Percentiles rank a stretch among this genome's conserved stretches.
These are phyloP conservation scores for Nepenthes gracilis DNA, from an alignment of 148 eudicot genomes.

Conservation along the genomic window DNA sequence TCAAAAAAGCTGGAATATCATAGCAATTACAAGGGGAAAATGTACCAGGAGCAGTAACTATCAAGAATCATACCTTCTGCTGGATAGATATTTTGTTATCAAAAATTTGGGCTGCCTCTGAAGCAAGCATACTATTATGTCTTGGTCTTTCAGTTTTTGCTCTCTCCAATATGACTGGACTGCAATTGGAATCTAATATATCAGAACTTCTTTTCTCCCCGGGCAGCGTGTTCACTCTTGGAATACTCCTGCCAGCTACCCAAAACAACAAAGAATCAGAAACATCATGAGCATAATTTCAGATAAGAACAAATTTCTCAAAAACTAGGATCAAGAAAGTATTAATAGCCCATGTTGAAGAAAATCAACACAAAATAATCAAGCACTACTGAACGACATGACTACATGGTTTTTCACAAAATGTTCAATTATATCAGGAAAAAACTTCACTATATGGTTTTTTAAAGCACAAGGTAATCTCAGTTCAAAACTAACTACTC, in stretches of 20 bases:
- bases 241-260: constrained; percentile 19
- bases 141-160: constrained; percentile 71
- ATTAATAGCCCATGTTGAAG: background rate
- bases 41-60: too few relatives aligned
- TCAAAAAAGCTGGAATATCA: too few relatives aligned
- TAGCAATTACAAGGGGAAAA: too few relatives aligned
- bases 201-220: constrained; percentile 25
- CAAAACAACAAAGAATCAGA: background rate
- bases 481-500: too few relatives aligned
- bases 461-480: too few relatives aligned
- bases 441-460: too few relatives aligned
- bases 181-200: constrained; percentile 23
- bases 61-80: constrained; percentile 44
- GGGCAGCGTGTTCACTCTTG: constrained; percentile 60
- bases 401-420: too few relatives aligned
- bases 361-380: background rate
- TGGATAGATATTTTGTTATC: constrained; percentile 58
- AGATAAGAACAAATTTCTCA: background rate
- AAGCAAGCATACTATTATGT: constrained; percentile 36
- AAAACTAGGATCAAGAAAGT: background rate
- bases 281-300: background rate
- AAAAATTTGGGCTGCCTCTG: constrained; percentile 85
- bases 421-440: too few relatives aligned
- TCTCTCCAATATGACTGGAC: constrained; percentile 41
- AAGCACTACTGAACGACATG: too few relatives aligned